phyloP scores from a whole-genome alignment of 2,329 filamentous ascomycete species.

The Microthyrium microscopicum region DNA sequence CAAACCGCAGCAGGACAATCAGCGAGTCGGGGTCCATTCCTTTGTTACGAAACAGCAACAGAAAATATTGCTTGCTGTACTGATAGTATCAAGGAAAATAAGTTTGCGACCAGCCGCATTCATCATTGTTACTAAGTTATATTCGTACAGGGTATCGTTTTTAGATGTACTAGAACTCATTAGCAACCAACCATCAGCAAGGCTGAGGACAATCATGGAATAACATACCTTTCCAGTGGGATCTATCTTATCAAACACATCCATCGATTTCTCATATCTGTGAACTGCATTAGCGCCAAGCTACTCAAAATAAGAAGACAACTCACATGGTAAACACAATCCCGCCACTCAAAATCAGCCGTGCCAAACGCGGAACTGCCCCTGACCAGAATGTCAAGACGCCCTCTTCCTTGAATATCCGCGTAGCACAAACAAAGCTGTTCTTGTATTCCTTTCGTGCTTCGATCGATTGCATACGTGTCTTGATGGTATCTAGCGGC shows the following conservation, averaged over 20 bases:
- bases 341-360: conserved; percentile 79
- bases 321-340: conserved; percentile 88
- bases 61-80: too few species aligned
- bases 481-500: conserved; percentile 87
- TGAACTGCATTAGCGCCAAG: conserved; percentile 10
- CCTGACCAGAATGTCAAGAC: conserved; percentile 87
- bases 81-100: too few species aligned
- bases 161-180: too few species aligned
- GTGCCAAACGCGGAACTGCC: conserved; percentile 66
- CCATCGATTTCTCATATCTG: conserved; percentile 88
- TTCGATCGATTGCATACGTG: conserved; percentile 92
- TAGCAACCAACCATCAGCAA: too few species aligned
- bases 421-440: conserved; percentile 63
- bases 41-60: too few species aligned
- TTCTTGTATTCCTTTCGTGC: conserved; percentile 69
- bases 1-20: too few species aligned
- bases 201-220: too few species aligned
- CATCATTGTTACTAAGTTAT: too few species aligned
- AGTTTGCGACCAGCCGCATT: too few species aligned
- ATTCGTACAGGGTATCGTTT: too few species aligned
- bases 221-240: conserved; percentile 63
- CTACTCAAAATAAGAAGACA: not conserved
- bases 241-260: conserved; percentile 62
- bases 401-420: conserved; percentile 81
- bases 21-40: too few species aligned